A percentile compares a stretch with the other conserved stretches of the same genome.
phyloP scores from a whole-genome alignment of 2,329 filamentous ascomycete species.

The Sporothrix protearum region DNA sequence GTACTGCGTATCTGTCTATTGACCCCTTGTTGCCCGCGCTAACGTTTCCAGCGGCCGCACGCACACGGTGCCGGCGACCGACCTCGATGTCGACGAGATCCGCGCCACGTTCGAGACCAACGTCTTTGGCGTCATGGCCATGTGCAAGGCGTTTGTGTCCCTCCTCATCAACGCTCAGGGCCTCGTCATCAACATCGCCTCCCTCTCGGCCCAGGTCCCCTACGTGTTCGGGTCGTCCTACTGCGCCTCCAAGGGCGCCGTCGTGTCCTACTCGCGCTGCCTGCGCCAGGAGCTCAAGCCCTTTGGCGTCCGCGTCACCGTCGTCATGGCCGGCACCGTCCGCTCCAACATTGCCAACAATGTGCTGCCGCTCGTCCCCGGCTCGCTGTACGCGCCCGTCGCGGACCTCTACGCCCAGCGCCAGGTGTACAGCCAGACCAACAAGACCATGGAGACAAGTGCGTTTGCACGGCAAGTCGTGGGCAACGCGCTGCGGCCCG shows the following conservation, averaged over 20 bases:
- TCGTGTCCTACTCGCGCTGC: constrained; percentile 51
- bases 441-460: constrained; percentile 44
- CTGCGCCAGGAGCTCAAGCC: constrained; percentile 53
- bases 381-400: constrained; percentile 48
- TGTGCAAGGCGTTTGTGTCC: constrained; percentile 49
- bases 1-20: no score
- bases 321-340: constrained; percentile 54
- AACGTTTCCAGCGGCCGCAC: constrained; percentile 44
- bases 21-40: no score
- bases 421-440: constrained; percentile 48
- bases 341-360: constrained; percentile 48
- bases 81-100: constrained; percentile 51
- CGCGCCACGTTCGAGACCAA: constrained; percentile 55
- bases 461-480: constrained; percentile 45
- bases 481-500: constrained; percentile 39
- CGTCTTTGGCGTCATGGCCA: constrained; percentile 56
- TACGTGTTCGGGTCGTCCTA: constrained; percentile 54
- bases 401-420: constrained; percentile 46
- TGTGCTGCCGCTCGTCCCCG: constrained; percentile 41
- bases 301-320: constrained; percentile 55
- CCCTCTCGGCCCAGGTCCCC: constrained; percentile 47
- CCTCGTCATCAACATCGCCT: constrained; percentile 55
- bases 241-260: constrained; percentile 54
- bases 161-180: constrained; percentile 50
- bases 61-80: constrained; percentile 50